phyloP scores from a whole-genome alignment of 345 rosid genomes.

The Euclidium syriacum region DNA sequence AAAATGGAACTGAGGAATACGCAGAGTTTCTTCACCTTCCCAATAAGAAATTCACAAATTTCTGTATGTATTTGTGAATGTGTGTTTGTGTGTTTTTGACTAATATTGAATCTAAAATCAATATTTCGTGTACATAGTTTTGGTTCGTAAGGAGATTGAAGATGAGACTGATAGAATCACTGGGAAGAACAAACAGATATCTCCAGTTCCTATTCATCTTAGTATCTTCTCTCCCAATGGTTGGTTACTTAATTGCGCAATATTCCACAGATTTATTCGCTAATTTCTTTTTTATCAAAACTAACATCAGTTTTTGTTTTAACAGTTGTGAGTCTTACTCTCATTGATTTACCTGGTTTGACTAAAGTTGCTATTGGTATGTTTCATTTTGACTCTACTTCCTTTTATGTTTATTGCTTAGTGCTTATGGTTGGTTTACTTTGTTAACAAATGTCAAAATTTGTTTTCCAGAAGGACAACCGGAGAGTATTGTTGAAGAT shows the following conservation, averaged over 20 bases:
- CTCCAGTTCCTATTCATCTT: constrained; percentile 89
- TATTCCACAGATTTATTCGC: background rate
- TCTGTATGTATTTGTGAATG: constrained; percentile 35
- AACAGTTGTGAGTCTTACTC: constrained; percentile 94
- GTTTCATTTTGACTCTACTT: constrained; percentile 4
- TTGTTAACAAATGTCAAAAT: background rate
- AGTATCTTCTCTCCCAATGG: constrained; percentile 90
- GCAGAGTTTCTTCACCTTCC: constrained; percentile 80
- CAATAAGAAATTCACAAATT: constrained; percentile 57
- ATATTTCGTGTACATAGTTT: constrained; percentile 33
- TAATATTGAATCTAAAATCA: background rate
- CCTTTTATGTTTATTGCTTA: background rate
- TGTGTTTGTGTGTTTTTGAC: background rate
- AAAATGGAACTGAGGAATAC: constrained; percentile 55
- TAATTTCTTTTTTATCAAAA: background rate
- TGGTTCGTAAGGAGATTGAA: constrained; percentile 80
- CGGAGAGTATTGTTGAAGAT: constrained; percentile 71
- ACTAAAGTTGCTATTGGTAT: constrained; percentile 93
- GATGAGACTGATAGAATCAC: constrained; percentile 91
- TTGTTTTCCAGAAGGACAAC: constrained; percentile 76
- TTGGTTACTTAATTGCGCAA: constrained; percentile 3
- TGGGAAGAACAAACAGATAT: constrained; percentile 79
- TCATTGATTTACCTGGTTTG: constrained; percentile 90
- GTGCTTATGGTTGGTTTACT: background rate
- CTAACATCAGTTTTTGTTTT: background rate